These are phyloP conservation scores for Micromonas commoda DNA, from an alignment of 139 green algal species.

Conservation along the genomic window DNA sequence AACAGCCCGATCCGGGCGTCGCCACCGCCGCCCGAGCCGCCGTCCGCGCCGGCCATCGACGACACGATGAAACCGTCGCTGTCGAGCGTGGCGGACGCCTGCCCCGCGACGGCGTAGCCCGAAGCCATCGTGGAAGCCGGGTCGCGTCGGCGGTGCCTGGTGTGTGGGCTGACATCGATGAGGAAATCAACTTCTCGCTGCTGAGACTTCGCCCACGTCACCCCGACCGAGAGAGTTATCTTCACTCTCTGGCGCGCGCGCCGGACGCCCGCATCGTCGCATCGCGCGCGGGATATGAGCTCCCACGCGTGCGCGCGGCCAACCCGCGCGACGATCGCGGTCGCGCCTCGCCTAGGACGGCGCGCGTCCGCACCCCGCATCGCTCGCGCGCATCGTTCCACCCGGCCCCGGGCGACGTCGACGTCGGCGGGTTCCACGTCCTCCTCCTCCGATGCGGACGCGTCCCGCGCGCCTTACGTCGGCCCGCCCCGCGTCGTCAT, in stretches of 20 bases:
- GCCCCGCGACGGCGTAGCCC: too few relatives aligned
- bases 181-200: too few relatives aligned
- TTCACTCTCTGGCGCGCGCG: not conserved
- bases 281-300: too few relatives aligned
- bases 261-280: not conserved
- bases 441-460: not conserved
- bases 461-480: too few relatives aligned
- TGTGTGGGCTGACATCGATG: too few relatives aligned
- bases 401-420: not conserved
- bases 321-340: not conserved
- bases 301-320: too few relatives aligned
- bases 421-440: not conserved
- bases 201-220: not conserved
- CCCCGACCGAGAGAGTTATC: not conserved
- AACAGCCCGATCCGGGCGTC: constrained; percentile 55
- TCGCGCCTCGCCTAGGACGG: not conserved
- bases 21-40: not conserved
- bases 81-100: too few relatives aligned
- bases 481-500: not conserved
- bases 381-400: not conserved
- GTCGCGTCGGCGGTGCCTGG: too few relatives aligned
- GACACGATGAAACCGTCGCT: too few relatives aligned
- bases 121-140: too few relatives aligned
- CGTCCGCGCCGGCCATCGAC: too few relatives aligned
- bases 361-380: not conserved